Evolutionary conservation across 371 early-diverging fungal genomes (phyloP), one percentile per base, ranked within the genome.

Genomic region (Circinella minor): DNA sequence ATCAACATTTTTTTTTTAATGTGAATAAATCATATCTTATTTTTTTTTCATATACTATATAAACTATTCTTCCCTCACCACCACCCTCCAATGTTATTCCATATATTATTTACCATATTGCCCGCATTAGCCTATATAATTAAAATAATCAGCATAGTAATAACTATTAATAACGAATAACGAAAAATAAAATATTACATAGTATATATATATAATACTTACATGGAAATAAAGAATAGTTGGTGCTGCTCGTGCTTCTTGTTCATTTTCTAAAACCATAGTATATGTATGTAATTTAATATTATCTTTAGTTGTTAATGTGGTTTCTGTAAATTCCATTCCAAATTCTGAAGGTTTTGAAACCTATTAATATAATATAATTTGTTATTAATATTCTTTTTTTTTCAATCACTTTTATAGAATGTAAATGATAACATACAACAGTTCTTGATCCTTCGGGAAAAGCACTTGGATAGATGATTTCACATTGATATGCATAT

Each of bases 141-240:
- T 27, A 27, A 27, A 27, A 27, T 27, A 27, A 27, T 27, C 2
- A 27, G 27, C 0, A 27, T 27, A 27, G 2, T 27, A 27, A 2
- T 27, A 27, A 27, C 27, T 27, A 27, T 27, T 27, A 27, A 2
- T 27, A 27, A 27, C 2, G 27, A 27, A 27, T 27, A 27, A 27
- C 27, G 1, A 27, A 27, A 1, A 27, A 27, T 27, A 27, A 27
- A 27, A 27, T 27, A 27, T 27, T 27, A 27, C 27, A 27, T 27
- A 43, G 3, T 43, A 43, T 9, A 43, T 9, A 43, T 9, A 9
- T 18, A 39, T 46, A 59, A 55, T 65, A 62, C 74, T 82, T 82
- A 86, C 95, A 77, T 96, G 98, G 71, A 92, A 91, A 71, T 93
- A 96, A 11, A 97, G 74, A 59, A 98, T 78, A 1, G 97, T 95